Evolutionary conservation across 495 filamentous ascomycete genomes (phyloP), one percentile per base, ranked within the genome.

Genomic region (Aspergillus sclerotioniger): DNA sequence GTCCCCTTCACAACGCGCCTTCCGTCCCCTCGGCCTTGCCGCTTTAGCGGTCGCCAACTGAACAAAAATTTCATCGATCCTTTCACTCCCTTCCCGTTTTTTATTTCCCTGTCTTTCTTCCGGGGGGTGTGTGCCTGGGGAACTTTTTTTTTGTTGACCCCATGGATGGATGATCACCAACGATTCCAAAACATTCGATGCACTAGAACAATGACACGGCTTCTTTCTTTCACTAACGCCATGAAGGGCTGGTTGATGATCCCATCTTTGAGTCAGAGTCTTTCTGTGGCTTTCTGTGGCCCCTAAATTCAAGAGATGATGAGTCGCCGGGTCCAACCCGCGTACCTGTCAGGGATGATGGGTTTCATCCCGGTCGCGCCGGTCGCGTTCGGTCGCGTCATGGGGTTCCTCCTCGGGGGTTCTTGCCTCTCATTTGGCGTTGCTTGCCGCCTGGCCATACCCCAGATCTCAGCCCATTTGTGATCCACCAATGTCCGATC

Each of bases 11-110:
- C 65, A 65, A 73, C 65, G 65, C 68, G 71, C 70, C 65, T 41
- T 51, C 61, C 62, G 53, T 59, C 65, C 41, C 35, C 25, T 61
- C 60, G 50, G 59, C 65, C 63, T 73, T 59, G 73, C 69, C 66
- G 69, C 75, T 76, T 79, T 77, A 73, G 67, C 62, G 54, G 56
- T 66, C 58, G 60, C 60, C 61, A 67, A 69, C 62, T 73, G 77
- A 80, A 76, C 75, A 70, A 78, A 71, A 70, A 70, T 67, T 68
- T 57, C 37, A 13, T 41, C 37, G 9, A 35, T 9, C 33, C 37
- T n/a, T 25, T 25, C 12, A n/a, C 37, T 33, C 29, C 16, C 12
- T 19, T 13, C 25, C 31, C 7, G 3, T 33, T 28, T 17, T 33
- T 28, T 35, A 25, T 3, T 25, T 25, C 25, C 25, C 25, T 25